Evolutionary conservation across 1,284 basidiomycete species (phyloP).

Genomic region (Irpex sp.): DNA sequence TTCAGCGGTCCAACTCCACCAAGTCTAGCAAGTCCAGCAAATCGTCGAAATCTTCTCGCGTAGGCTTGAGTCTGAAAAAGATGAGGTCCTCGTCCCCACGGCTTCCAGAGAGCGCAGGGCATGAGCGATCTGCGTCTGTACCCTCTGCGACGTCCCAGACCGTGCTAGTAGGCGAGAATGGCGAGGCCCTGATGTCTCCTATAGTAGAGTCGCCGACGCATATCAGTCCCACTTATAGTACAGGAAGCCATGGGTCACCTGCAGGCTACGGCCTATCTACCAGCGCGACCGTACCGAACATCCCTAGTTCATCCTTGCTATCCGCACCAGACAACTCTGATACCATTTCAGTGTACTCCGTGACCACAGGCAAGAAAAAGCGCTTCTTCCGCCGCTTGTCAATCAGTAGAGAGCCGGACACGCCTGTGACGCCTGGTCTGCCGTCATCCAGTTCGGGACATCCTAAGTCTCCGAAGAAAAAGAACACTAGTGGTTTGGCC

Average conservation of each 20-base stretch:
- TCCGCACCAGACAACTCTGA: conserved; percentile 34
- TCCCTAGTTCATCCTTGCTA: conserved; percentile 21
- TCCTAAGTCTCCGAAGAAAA: conserved; percentile 25
- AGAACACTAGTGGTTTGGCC: conserved; percentile 41
- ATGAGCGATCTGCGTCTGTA: conserved; percentile 22
- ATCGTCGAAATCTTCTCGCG: conserved; percentile 12
- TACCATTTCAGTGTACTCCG: conserved; percentile 35
- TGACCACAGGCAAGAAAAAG: conserved; percentile 30
- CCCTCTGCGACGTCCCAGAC: conserved; percentile 21
- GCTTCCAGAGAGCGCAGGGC: conserved; percentile 12
- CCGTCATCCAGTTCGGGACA: conserved; percentile 12
- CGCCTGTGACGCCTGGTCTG: conserved; percentile 26
- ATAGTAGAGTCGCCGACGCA: conserved; percentile 28
- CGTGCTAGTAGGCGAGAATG: conserved; percentile 21
- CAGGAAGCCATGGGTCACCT: conserved; percentile 15
- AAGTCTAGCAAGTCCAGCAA: conserved; percentile 15
- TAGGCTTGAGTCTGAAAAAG: not conserved
- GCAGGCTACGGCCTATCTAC: conserved; percentile 20
- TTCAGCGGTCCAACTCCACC: conserved; percentile 7
- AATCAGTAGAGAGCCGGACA: conserved; percentile 8
- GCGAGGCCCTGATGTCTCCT: conserved; percentile 41
- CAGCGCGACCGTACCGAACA: conserved; percentile 18
- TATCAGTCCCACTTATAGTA: conserved; percentile 22
- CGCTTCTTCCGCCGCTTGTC: conserved; percentile 28
- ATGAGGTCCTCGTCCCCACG: conserved; percentile 12